Evolutionary conservation across 129 eudicot species (phyloP), one percentile per base, ranked within the genome.

Genomic region (Calendula officinalis): DNA sequence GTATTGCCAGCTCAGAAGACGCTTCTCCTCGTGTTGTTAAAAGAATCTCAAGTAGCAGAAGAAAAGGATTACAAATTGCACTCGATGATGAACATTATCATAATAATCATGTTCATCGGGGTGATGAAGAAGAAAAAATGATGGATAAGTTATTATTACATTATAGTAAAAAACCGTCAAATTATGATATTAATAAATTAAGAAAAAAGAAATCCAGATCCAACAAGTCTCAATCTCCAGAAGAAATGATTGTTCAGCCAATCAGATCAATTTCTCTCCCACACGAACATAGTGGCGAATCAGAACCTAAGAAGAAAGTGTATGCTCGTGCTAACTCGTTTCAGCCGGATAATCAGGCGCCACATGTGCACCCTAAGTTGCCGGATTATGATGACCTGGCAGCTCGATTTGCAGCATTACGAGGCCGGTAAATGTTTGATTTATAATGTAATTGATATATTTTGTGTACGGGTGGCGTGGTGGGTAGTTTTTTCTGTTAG

Each of bases 321-420:
- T 85, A 78, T 37, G 70, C 89, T 3, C 96, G 98, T 62, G 95
- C 94, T 5, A 84, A 84, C 74, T 84, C 96, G 8, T 87, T 85
- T 68, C 94, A 87, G 81, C 82, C 82, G 6, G 98, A 88, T 73
- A 69, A 66, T 64, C 94, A 83, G 69, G 95, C 95, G 16, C 66
- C 57, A 13, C 99, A 92, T 15, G 99, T 92, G 70, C 99, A 92
- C 77, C 99, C 99, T 34, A 92, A 92, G 61, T 75, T 92, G 33
- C 99, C 99, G 7, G 92, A 92, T 73, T 92, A 88, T 42, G 99
- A 92, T 71, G 99, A 92, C 74, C 72, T 92, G 74, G 96, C 96
- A 42, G 99, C 99, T 43, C 73, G 82, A 47, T 85, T 88, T 83
- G 84, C 96, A 14, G 91, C 99, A 37, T 45, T 91, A 33, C 81